Percentiles rank a stretch among this genome's conserved stretches.
Conservation (phyloP, 1,284 basidiomycete species). For the Cryptococcus wingfieldii region DNA sequence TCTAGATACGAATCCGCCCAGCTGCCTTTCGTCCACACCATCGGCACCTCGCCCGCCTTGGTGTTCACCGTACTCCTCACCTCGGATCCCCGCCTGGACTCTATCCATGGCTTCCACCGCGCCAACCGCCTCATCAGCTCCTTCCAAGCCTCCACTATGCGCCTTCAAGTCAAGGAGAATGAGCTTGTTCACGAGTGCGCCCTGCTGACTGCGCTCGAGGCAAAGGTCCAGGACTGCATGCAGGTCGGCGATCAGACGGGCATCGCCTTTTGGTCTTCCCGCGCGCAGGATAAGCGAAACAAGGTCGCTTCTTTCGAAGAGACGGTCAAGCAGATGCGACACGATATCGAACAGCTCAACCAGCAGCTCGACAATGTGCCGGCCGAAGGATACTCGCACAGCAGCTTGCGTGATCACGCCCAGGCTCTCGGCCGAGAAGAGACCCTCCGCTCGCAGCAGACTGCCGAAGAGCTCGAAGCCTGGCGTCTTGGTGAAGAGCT, state of each 20-base stretch:
- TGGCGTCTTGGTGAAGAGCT: constrained; percentile 31
- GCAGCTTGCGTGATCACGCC: constrained; percentile 26
- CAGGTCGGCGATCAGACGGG: constrained; percentile 28
- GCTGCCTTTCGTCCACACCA: constrained; percentile 28
- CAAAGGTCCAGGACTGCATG: constrained; percentile 26
- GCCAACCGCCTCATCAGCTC: constrained; percentile 29
- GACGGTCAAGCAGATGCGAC: constrained; percentile 17
- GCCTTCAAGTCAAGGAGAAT: constrained; percentile 26
- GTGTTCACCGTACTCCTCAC: constrained; percentile 45
- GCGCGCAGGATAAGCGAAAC: constrained; percentile 35
- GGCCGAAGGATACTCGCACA: constrained; percentile 8
- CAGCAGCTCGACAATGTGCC: constrained; percentile 26
- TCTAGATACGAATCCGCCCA: constrained; percentile 44
- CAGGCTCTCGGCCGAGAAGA: constrained; percentile 28
- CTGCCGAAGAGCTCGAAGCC: constrained; percentile 37
- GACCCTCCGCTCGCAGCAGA: constrained; percentile 18
- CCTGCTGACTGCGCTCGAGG: constrained; percentile 36
- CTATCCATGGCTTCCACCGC: constrained; percentile 42
- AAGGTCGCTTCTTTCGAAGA: constrained; percentile 25
- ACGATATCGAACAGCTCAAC: constrained; percentile 19
- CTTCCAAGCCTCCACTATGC: constrained; percentile 20
- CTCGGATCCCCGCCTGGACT: constrained; percentile 42
- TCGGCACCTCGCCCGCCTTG: constrained; percentile 37
- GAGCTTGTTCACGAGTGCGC: constrained; percentile 28
- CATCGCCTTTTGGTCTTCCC: constrained; percentile 35